Evolutionary conservation across 2,329 filamentous ascomycete genomes (phyloP).

Genomic region (Westerdykella ornata): DNA sequence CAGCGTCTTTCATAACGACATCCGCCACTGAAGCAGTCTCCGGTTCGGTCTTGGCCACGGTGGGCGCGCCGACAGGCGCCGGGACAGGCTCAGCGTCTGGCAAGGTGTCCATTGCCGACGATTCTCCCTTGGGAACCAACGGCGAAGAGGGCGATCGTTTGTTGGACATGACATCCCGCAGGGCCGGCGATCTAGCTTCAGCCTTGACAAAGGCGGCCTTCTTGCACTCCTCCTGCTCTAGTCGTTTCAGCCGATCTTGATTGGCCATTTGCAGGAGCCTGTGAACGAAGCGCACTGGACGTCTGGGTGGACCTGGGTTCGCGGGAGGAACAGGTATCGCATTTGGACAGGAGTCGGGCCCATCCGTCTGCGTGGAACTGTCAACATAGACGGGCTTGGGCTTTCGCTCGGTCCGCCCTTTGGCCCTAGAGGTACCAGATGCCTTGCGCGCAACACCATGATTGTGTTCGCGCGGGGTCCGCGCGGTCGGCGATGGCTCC

Average conservation of each 20-base stretch:
- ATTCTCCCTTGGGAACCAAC: constrained; percentile 20
- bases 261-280: constrained; percentile 35
- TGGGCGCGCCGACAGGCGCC: constrained; percentile 11
- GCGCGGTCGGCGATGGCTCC: constrained; percentile 33
- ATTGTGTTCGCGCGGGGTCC: constrained; percentile 29
- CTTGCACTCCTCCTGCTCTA: too few species aligned
- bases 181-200: constrained; percentile 27
- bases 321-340: background rate
- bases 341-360: background rate
- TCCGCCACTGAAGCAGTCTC: constrained; percentile 23
- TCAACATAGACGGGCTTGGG: constrained; percentile 31
- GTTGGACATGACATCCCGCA: constrained; percentile 28
- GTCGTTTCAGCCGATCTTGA: constrained; percentile 32
- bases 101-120: constrained; percentile 23
- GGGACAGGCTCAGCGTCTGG: constrained; percentile 11
- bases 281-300: constrained; percentile 31
- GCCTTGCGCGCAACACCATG: constrained; percentile 32
- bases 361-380: constrained; percentile 31
- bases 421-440: constrained; percentile 37
- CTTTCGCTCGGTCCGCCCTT: constrained; percentile 20
- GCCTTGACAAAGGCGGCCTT: constrained; percentile 23
- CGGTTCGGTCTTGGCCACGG: constrained; percentile 17
- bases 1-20: constrained; percentile 44
- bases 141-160: constrained; percentile 28
- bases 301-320: background rate